phyloP scores from a whole-genome alignment of 371 early-diverging fungal genomes.

The Dipsacomyces acuminosporus region DNA sequence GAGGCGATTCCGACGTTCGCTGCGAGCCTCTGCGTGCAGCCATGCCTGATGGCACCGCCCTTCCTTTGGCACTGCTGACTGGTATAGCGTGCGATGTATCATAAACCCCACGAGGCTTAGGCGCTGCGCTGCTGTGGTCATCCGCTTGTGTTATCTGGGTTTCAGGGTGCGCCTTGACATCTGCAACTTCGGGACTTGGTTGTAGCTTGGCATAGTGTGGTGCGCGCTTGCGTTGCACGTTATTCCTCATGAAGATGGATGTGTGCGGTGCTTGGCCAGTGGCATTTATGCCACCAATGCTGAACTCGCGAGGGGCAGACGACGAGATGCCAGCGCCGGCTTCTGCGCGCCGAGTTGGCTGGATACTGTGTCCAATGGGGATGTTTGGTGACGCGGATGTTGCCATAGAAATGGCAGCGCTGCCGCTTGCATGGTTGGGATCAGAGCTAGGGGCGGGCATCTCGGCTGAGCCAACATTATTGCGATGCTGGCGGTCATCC shows the following conservation, averaged over 20 bases:
- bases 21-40: neutral
- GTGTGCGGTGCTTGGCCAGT: conserved; percentile 11
- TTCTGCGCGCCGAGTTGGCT: conserved; percentile 16
- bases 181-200: neutral
- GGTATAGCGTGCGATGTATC: neutral
- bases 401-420: neutral
- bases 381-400: conserved; percentile 1
- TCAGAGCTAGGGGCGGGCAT: neutral
- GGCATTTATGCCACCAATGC: conserved; percentile 1
- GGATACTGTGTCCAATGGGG: conserved; percentile 13
- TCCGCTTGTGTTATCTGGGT: neutral
- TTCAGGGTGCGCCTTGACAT: neutral
- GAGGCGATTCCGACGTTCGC: conserved; percentile 25
- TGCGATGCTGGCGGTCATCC: neutral
- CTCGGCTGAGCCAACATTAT: neutral
- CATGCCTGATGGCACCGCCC: conserved; percentile 4
- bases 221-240: conserved; percentile 16
- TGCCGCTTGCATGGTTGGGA: neutral
- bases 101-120: neutral
- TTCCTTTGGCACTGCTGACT: conserved; percentile 1
- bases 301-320: conserved; percentile 23
- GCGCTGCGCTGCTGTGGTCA: neutral
- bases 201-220: neutral
- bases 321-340: conserved; percentile 9
- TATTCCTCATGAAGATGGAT: conserved; percentile 24